Evolutionary conservation across 2,329 filamentous ascomycete genomes (phyloP), one percentile per base, ranked within the genome.

Genomic region (Cercospora brassicicola): DNA sequence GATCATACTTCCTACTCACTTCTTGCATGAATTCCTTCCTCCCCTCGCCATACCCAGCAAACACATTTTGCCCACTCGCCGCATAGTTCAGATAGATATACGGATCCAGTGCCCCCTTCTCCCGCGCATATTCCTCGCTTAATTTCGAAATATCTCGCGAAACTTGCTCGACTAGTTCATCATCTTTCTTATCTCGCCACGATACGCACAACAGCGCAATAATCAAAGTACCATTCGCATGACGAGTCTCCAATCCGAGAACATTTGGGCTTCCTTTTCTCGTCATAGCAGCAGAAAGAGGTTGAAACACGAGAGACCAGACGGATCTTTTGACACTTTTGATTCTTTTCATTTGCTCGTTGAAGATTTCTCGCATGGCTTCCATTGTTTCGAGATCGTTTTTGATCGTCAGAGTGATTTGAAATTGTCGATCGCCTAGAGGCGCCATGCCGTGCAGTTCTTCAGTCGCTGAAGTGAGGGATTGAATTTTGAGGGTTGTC

Each of bases 61-160:
- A 31, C 1, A 65, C 61, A 55, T 62, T 45, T 26, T 69, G 67
- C 3, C 39, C 65, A 8, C 36, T 53, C 13, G 53, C 65, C 18
- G 67, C 67, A 39, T 69, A 67, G 18, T 69, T 69, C 7, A 69
- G 56, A 30, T 68, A 66, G 2, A 68, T 28, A 51, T 60, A 69
- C 11, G 60, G 42, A 39, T 67, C 51, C 3, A 60, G 15, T 10
- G 65, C 48, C 4, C 65, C 62, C 30, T 33, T 57, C 10, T 57
- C 28, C 1, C 31, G 28, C 31, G 55, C 55, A 57, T 33, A 28
- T 26, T 64, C 26, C 15, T 64, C 42, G 15, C 28, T 11, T 20
- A 45, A 15, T 26, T 30, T 10, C 11, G 20, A 9, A 10, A 51
- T 15, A 57, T 61, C 23, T 33, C 39, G 45, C n/a, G 57, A 42